These are phyloP conservation scores for Obelidium mucronatum DNA, from an alignment of 192 early-diverging fungal genomes.

Conservation along the genomic window DNA sequence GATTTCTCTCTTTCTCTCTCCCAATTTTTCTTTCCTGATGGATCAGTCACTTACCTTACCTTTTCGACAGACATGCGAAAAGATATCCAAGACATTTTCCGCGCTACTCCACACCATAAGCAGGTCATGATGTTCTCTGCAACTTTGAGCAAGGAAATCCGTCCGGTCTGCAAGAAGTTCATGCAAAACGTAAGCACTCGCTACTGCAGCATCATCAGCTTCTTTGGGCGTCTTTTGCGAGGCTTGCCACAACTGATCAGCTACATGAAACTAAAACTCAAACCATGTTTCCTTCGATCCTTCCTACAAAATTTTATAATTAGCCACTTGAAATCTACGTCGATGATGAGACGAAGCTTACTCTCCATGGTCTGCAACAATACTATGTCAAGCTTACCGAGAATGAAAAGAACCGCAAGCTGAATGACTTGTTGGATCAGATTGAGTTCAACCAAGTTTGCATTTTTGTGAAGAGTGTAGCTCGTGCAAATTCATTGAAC, in stretches of 20 bases:
- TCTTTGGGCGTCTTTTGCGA: neutral
- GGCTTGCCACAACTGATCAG: neutral
- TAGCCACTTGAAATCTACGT: slow-evolving; percentile 96
- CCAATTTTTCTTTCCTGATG: neutral
- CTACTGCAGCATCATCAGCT: slow-evolving; percentile 14
- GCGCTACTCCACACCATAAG: slow-evolving; percentile 92
- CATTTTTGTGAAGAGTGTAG: slow-evolving; percentile 94
- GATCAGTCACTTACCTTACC: neutral
- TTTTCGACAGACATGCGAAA: slow-evolving; percentile 89
- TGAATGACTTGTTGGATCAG: slow-evolving; percentile 89
- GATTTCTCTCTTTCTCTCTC: slow-evolving; percentile 13
- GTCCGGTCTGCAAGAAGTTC: slow-evolving; percentile 95
- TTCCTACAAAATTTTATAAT: slow-evolving; percentile 16
- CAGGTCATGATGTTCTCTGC: slow-evolving; percentile 99
- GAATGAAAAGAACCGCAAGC: slow-evolving; percentile 90
- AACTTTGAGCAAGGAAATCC: slow-evolving; percentile 91
- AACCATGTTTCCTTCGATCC: neutral
- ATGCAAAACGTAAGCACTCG: slow-evolving; percentile 82
- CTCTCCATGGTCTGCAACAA: slow-evolving; percentile 96
- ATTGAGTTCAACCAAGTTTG: slow-evolving; percentile 99
- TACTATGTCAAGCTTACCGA: slow-evolving; percentile 89
- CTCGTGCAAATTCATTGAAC: slow-evolving; percentile 86
- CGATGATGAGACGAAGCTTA: slow-evolving; percentile 97
- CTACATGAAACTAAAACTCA: neutral
- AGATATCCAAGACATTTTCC: slow-evolving; percentile 97